Evolutionary conservation across 345 rosid species (phyloP).

Genomic region (Arabis alpina): DNA sequence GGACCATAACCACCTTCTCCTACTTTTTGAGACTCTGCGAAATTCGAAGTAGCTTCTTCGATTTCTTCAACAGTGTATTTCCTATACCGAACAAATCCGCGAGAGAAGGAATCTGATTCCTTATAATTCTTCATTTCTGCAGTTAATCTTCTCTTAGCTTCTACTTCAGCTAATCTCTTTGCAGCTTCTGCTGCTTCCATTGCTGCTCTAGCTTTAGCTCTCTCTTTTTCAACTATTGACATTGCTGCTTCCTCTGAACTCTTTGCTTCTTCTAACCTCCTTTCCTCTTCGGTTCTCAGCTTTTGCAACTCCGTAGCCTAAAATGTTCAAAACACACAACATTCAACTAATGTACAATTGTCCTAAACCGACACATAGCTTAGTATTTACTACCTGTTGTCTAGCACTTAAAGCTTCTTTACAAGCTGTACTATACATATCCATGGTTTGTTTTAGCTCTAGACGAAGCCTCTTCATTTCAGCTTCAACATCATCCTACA

Average conservation of each 20-base stretch:
- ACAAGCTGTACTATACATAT: constrained; percentile 84
- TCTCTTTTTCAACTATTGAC: constrained; percentile 69
- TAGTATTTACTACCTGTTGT: constrained; percentile 57
- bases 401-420: constrained; percentile 82
- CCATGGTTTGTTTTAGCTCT: constrained; percentile 96
- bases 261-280: constrained; percentile 67
- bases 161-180: constrained; percentile 64
- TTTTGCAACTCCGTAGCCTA: constrained; percentile 76
- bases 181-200: constrained; percentile 81
- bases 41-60: constrained; percentile 71
- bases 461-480: constrained; percentile 86
- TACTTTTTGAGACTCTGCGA: constrained; percentile 56
- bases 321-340: neutral
- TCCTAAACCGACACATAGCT: neutral
- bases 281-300: constrained; percentile 70
- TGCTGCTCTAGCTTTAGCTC: constrained; percentile 64
- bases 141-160: constrained; percentile 57
- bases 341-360: neutral
- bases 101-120: constrained; percentile 48
- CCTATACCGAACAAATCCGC: constrained; percentile 59
- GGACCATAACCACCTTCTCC: constrained; percentile 99
- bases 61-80: constrained; percentile 79
- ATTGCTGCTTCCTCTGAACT: constrained; percentile 74
- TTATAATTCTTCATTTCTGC: constrained; percentile 54
- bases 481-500: constrained; percentile 80